Conservation (phyloP, 1,284 basidiomycete genomes). For the Cryptococcus sp. region DNA sequence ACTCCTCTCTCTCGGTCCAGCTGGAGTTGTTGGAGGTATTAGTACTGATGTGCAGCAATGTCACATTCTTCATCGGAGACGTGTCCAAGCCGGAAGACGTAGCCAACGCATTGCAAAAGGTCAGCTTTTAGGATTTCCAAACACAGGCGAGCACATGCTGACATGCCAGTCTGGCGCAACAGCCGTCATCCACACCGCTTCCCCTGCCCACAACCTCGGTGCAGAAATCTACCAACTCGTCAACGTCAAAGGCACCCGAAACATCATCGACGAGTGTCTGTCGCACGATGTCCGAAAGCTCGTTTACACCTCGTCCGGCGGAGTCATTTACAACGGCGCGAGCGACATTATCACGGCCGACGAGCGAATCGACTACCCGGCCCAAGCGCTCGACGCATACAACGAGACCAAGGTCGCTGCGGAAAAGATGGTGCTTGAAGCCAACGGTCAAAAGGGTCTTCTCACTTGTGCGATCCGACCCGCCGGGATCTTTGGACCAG, state of each 20-base stretch:
- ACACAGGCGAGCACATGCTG: too few species aligned
- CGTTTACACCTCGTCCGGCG: slow-evolving; percentile 91
- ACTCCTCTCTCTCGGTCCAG: too few species aligned
- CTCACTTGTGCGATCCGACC: slow-evolving; percentile 87
- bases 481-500: slow-evolving; percentile 95
- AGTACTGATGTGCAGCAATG: slow-evolving; percentile 51
- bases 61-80: slow-evolving; percentile 78
- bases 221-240: slow-evolving; percentile 80
- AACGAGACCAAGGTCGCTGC: slow-evolving; percentile 94
- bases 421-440: slow-evolving; percentile 74
- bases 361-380: slow-evolving; percentile 75
- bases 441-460: slow-evolving; percentile 76
- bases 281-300: slow-evolving; percentile 65
- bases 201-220: slow-evolving; percentile 70
- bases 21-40: not conserved
- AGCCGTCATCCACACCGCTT: slow-evolving; percentile 93
- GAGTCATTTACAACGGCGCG: slow-evolving; percentile 81
- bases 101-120: slow-evolving; percentile 65
- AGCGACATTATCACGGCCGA: slow-evolving; percentile 76
- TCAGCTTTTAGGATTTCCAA: slow-evolving; percentile 40
- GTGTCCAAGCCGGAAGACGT: slow-evolving; percentile 72
- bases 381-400: slow-evolving; percentile 79
- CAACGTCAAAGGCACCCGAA: slow-evolving; percentile 86
- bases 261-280: slow-evolving; percentile 61
- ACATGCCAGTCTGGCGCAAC: slow-evolving; percentile 70